Base-by-base conservation (phyloP, 495 filamentous ascomycete genomes). In the Usnea hakonensis region DNA sequence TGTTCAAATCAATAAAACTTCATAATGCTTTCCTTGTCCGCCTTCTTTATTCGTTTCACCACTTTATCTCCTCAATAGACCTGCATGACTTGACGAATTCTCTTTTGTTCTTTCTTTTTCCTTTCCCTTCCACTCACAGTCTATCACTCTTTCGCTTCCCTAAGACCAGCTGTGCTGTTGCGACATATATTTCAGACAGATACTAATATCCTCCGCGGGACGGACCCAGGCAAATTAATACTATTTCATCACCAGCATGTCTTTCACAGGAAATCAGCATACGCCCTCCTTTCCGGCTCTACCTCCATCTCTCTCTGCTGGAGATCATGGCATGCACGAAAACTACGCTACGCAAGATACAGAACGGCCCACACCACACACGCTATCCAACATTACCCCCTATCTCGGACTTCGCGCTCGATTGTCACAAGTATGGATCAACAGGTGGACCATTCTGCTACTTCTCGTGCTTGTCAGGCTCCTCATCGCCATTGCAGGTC, bases 341-440 rank as follows among this genome's bases (percentile, higher is more conserved):
- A 76, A 80, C 73, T 78, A 78, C 73, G 70, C 71, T 63, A 63
- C 70, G 46, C 74, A 77, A 67, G 70, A 75, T 68, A 72, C 70
- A 74, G 64, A 75, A 73, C 74, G 73, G 73, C 72, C 75, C 75
- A 65, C 72, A 62, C 72, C 77, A 65, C 75, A 79, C 66, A 81
- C 82, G 70, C 74, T 77, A 67, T 76, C 77, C 65, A 75, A 80
- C 63, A 83, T 95, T 69, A 98, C 91, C 55, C 95, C 94, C 35
- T 97, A 97, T 70, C 87, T 98, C 37, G 94, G 93, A 58, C 81
- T 95, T 66, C 85, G 87, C 65, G 88, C 94, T 62, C 85, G 91
- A 63, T 80, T 97, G 46, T 98, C 94, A 35, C 94, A 98, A 79
- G 78, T 90, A 70, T 96, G 91, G 91, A 87, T 97, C 78, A 97